Conservation (phyloP, 1,139 yeast species). For the Debaryomycetaceae sp. region DNA sequence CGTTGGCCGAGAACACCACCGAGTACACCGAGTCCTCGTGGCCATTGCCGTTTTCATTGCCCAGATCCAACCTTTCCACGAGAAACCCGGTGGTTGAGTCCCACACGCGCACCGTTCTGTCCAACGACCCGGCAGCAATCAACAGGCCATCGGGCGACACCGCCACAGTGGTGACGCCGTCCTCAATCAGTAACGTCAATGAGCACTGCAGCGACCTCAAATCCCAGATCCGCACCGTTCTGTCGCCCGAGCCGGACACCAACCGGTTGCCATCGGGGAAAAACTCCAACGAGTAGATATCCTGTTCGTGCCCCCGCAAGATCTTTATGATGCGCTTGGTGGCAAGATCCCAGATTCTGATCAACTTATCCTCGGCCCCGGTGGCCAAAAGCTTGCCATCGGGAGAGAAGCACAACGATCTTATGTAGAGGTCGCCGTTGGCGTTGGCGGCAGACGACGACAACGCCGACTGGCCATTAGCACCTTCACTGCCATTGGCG, state of each 20-base stretch:
- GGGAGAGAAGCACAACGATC: slow-evolving; percentile 95
- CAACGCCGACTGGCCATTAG: slow-evolving; percentile 25
- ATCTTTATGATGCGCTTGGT: slow-evolving; percentile 83
- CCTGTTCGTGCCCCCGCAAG: slow-evolving; percentile 95
- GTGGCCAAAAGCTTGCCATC: slow-evolving; percentile 95
- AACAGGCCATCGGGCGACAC: slow-evolving; percentile 92
- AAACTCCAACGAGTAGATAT: slow-evolving; percentile 91
- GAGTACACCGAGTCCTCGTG: slow-evolving; percentile 96
- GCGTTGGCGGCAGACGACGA: slow-evolving; percentile 35
- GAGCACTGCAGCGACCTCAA: slow-evolving; percentile 88
- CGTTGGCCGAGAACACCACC: slow-evolving; percentile 89
- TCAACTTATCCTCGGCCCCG: slow-evolving; percentile 96
- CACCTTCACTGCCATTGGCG: slow-evolving; percentile 14
- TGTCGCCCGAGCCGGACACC: slow-evolving; percentile 95
- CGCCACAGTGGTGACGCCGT: slow-evolving; percentile 97
- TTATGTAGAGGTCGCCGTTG: slow-evolving; percentile 80
- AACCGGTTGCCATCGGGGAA: slow-evolving; percentile 93
- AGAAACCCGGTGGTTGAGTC: slow-evolving; percentile 90
- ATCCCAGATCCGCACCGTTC: slow-evolving; percentile 97
- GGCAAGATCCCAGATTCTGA: slow-evolving; percentile 93
- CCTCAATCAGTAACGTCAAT: slow-evolving; percentile 85
- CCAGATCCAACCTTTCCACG: slow-evolving; percentile 90
- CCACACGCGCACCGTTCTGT: slow-evolving; percentile 96
- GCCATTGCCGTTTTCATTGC: slow-evolving; percentile 82
- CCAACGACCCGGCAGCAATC: slow-evolving; percentile 96